Percentiles rank a stretch among this genome's conserved stretches.
Conservation (phyloP, 2,329 filamentous ascomycete species). For the Fusarium proliferatum region DNA sequence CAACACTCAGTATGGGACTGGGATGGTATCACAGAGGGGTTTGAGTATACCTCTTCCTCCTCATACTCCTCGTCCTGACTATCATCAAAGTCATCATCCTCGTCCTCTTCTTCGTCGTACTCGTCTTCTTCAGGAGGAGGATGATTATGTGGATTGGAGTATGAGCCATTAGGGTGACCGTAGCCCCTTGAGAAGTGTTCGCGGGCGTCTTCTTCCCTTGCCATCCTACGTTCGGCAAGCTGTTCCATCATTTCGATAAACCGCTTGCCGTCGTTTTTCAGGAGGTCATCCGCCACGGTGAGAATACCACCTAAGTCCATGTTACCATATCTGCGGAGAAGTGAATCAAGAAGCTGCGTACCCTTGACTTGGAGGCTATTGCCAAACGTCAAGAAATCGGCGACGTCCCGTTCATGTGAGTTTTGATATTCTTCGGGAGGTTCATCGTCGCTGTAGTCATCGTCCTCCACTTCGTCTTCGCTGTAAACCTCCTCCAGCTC, state of each 20-base stretch:
- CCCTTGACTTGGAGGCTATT: constrained; percentile 95
- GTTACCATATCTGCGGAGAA: constrained; percentile 59
- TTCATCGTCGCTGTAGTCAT: constrained; percentile 74
- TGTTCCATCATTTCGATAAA: constrained; percentile 99
- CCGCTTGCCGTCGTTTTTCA: constrained; percentile 99
- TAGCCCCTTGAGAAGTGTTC: constrained; percentile 71
- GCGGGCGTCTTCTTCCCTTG: constrained; percentile 87
- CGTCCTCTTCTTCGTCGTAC: constrained; percentile 74
- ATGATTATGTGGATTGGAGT: constrained; percentile 73
- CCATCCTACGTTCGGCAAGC: constrained; percentile 95
- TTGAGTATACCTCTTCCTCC: constrained; percentile 79
- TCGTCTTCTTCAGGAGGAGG: constrained; percentile 82
- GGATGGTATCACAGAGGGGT: constrained; percentile 54
- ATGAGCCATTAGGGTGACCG: constrained; percentile 70
- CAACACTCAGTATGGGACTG: constrained; percentile 58
- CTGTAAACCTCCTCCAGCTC: constrained; percentile 63
- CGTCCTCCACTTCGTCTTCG: constrained; percentile 67
- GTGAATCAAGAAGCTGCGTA: constrained; percentile 62
- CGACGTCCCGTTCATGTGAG: constrained; percentile 71
- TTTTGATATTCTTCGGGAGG: constrained; percentile 75
- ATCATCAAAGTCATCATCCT: constrained; percentile 70
- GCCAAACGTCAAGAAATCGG: constrained; percentile 97
- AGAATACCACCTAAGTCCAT: constrained; percentile 87
- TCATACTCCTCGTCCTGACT: constrained; percentile 75
- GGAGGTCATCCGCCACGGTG: constrained; percentile 96